These are phyloP conservation scores for Nymphaea thermarum DNA, from an alignment of 164 flowering plant genomes.

Conservation along the genomic window DNA sequence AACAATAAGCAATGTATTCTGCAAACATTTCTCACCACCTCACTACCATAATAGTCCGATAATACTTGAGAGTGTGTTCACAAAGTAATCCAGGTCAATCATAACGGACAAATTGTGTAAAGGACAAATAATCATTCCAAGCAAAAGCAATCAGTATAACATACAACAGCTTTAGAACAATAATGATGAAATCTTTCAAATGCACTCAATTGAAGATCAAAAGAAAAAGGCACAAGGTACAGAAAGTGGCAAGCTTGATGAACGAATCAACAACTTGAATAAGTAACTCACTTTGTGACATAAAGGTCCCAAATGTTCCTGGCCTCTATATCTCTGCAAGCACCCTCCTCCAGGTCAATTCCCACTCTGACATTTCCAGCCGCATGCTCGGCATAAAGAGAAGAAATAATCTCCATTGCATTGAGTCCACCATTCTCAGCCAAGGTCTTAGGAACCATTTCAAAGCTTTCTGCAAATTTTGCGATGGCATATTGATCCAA, in stretches of 20 bases:
- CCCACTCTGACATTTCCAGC: slow-evolving; percentile 75
- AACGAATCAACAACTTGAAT: too few species aligned
- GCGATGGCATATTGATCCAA: slow-evolving; percentile 94
- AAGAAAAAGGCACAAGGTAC: too few species aligned
- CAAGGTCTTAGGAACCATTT: slow-evolving; percentile 86
- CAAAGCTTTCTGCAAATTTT: slow-evolving; percentile 93
- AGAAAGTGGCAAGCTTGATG: too few species aligned
- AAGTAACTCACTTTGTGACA: slow-evolving; percentile 61
- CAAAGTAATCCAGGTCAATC: too few species aligned
- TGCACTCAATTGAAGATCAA: too few species aligned
- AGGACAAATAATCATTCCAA: neutral
- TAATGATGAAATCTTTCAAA: too few species aligned
- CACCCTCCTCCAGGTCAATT: slow-evolving; percentile 72
- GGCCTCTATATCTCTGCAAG: slow-evolving; percentile 57
- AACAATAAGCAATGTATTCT: too few species aligned
- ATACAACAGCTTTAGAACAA: too few species aligned
- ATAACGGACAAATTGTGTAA: too few species aligned
- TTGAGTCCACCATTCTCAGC: slow-evolving; percentile 96
- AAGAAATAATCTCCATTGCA: slow-evolving; percentile 88
- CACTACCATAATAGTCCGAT: too few species aligned
- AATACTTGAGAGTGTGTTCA: too few species aligned
- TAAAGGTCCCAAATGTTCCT: slow-evolving; percentile 72
- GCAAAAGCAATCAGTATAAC: neutral
- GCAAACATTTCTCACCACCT: too few species aligned
- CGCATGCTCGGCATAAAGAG: slow-evolving; percentile 83